These are phyloP conservation scores for Nitzschia palea DNA, from an alignment of 108 stramenopile genomes.

Conservation along the genomic window DNA sequence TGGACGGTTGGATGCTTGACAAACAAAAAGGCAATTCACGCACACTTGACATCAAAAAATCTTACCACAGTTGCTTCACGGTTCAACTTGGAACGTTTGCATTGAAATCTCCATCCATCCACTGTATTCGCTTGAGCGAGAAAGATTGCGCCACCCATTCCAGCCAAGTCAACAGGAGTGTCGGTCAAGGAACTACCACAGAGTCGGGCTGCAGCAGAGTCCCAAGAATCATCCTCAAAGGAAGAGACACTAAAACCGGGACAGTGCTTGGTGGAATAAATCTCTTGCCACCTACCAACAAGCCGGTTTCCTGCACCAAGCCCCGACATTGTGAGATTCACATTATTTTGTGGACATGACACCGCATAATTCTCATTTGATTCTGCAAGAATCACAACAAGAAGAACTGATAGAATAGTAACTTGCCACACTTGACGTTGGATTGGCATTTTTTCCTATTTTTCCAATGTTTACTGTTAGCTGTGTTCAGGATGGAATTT, in stretches of 20 bases:
- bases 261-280: background rate
- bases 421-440: no score
- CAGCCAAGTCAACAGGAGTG: constrained; percentile 12
- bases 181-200: constrained; percentile 9
- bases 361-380: no score
- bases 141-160: constrained; percentile 2
- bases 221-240: background rate
- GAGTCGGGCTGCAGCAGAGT: constrained; percentile 5
- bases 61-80: constrained; percentile 1
- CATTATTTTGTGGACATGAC: background rate
- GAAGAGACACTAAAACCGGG: background rate
- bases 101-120: constrained; percentile 11
- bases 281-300: background rate
- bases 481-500: no score
- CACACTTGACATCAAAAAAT: no score
- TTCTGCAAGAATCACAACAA: no score
- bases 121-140: constrained; percentile 4
- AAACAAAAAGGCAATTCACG: no score
- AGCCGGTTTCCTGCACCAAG: background rate
- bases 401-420: no score
- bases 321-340: background rate
- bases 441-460: no score
- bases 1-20: no score
- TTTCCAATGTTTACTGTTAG: no score
- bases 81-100: background rate